Base-by-base conservation (phyloP, 1,139 yeast species). In the Saccharomyces hybrid region DNA sequence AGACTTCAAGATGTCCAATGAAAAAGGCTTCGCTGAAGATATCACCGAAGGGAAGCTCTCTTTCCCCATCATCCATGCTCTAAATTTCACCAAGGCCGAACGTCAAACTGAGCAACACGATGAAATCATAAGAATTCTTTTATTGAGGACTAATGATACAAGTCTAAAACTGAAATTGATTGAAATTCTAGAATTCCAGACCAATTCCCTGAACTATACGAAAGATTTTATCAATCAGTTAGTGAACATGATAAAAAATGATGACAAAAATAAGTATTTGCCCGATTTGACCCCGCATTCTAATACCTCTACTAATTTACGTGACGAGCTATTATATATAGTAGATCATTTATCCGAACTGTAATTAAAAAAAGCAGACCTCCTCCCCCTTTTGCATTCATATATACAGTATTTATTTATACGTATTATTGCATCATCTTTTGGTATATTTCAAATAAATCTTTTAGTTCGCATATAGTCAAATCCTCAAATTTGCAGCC, bases 21-120 rank as follows among this genome's bases (percentile, higher is more conserved):
- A 83, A 74, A 89, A 89, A 70, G 97, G 97, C 0, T 81, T 79
- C 54, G 89, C 95, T 52, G 97, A 90, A 63, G 97, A 90, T 66
- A 77, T 90, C 44, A 80, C 90, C 0, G 97, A 90, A 68, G 97
- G 97, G 0, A 90, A 90, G 70, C 80, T 86, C 56, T 86, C 95
- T 0, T 84, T 88, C 58, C 97, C 97, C 0, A 82, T 90, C 7
- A 79, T 89, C 38, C 95, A 88, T 69, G 80, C 84, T 16, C 70
- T 84, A 5, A 64, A 74, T n/a, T 62, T 57, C 51, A 68, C 63
- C 32, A 41, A 63, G 16, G 1, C 0, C 38, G 73, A 71, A 50
- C 28, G 34, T 4, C 19, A 32, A 0, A 46, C 53, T 16, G 44
- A 48, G 3, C 27, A 41, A 16, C 62, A 69, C 5, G 57, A 64